Conservation (phyloP, 2,329 filamentous ascomycete genomes). For the Cytospora paraplurivora region DNA sequence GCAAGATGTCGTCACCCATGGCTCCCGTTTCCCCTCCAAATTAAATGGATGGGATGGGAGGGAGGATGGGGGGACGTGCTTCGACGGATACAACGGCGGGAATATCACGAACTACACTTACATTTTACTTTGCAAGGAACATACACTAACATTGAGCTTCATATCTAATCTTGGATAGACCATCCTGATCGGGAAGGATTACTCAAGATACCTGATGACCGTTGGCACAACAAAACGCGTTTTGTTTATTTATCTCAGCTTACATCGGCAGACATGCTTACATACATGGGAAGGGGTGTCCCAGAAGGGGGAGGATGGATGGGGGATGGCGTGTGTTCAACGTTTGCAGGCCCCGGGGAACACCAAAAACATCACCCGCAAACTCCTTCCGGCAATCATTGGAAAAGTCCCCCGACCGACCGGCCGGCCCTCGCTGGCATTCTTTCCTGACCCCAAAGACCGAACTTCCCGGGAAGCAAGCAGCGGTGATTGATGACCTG, state of each 20-base stretch:
- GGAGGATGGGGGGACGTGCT: not conserved
- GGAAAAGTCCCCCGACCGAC: not conserved
- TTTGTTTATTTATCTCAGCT: no score
- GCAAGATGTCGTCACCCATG: no score
- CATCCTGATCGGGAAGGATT: not conserved
- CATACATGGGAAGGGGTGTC: no score
- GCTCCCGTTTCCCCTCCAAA: no score
- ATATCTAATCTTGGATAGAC: not conserved
- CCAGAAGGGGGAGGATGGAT: no score
- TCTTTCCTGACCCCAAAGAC: not conserved
- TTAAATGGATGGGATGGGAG: not conserved
- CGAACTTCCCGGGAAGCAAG: not conserved
- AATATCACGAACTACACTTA: not conserved
- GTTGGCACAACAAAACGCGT: not conserved
- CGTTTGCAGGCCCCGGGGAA: no score
- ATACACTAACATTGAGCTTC: not conserved
- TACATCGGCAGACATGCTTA: no score
- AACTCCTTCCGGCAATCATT: not conserved
- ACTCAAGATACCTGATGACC: not conserved
- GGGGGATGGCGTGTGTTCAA: no score
- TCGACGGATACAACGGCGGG: not conserved
- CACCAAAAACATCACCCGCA: no score
- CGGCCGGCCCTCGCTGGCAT: not conserved
- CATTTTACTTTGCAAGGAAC: not conserved
- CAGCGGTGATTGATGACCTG: not conserved